Conservation (phyloP, 2,329 filamentous ascomycete genomes). For the Trichoderma oligosporum region DNA sequence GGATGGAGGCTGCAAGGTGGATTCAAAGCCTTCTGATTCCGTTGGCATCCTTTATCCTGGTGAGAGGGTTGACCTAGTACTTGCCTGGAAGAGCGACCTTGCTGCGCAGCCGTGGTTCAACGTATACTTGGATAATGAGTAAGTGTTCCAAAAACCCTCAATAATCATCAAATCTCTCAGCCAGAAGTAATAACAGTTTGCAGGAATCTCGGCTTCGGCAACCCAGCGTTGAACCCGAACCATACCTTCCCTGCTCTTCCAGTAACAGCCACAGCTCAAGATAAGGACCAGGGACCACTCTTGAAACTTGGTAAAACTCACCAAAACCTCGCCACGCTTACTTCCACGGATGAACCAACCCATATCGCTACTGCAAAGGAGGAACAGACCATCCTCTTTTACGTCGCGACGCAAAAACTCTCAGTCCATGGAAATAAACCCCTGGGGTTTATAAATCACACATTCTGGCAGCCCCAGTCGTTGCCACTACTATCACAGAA, state of each 20-base stretch:
- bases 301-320: conserved; percentile 5
- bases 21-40: conserved; percentile 16
- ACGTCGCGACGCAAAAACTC: conserved; percentile 27
- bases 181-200: not conserved
- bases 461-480: conserved; percentile 25
- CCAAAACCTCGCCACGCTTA: conserved; percentile 17
- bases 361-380: conserved; percentile 13
- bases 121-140: conserved; percentile 29
- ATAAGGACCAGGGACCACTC: not conserved
- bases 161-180: too few species aligned
- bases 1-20: conserved; percentile 25
- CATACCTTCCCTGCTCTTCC: conserved; percentile 22
- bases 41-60: conserved; percentile 29
- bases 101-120: conserved; percentile 21
- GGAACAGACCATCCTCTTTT: conserved; percentile 25
- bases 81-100: conserved; percentile 21
- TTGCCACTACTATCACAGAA: conserved; percentile 23
- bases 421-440: conserved; percentile 25
- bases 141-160: conserved; percentile 1
- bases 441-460: conserved; percentile 29
- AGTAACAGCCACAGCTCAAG: conserved; percentile 8
- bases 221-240: conserved; percentile 23
- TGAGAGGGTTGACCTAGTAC: conserved; percentile 25
- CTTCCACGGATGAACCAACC: not conserved
- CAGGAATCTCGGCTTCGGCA: conserved; percentile 27